These are phyloP conservation scores for Pythium phragmiticola DNA, from an alignment of 352 stramenopile genomes.

Conservation along the genomic window DNA sequence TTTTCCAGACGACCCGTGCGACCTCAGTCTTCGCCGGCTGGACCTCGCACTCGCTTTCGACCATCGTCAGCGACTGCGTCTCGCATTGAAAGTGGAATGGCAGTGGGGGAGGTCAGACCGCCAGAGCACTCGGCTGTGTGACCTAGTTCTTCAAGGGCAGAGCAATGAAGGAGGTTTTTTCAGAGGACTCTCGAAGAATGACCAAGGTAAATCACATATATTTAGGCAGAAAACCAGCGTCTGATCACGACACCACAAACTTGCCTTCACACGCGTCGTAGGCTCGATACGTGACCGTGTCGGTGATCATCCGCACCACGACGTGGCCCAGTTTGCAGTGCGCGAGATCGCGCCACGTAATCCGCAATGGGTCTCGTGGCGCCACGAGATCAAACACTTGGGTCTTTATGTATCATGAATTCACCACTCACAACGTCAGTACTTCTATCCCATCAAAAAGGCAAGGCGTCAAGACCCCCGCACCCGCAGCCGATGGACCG, in stretches of 20 bases:
- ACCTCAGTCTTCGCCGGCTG: constrained; percentile 51
- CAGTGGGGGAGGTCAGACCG: background rate
- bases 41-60: constrained; percentile 6
- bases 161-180: background rate
- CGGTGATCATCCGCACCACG: constrained; percentile 56
- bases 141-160: background rate
- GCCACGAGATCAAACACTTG: constrained; percentile 65
- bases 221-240: background rate
- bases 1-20: constrained; percentile 28
- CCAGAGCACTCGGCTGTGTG: background rate
- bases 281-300: constrained; percentile 52
- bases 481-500: constrained; percentile 36
- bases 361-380: constrained; percentile 35
- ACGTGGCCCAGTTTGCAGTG: constrained; percentile 47
- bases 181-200: background rate
- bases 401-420: constrained; percentile 29
- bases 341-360: constrained; percentile 62
- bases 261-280: constrained; percentile 54
- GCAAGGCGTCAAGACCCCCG: constrained; percentile 3
- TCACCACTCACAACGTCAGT: background rate
- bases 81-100: background rate
- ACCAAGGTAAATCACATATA: too few relatives aligned
- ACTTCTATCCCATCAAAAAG: background rate
- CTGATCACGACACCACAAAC: constrained; percentile 24
- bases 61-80: background rate